These are phyloP conservation scores for Astragalus membranaceus DNA, from an alignment of 306 rosid genomes.

Conservation along the genomic window DNA sequence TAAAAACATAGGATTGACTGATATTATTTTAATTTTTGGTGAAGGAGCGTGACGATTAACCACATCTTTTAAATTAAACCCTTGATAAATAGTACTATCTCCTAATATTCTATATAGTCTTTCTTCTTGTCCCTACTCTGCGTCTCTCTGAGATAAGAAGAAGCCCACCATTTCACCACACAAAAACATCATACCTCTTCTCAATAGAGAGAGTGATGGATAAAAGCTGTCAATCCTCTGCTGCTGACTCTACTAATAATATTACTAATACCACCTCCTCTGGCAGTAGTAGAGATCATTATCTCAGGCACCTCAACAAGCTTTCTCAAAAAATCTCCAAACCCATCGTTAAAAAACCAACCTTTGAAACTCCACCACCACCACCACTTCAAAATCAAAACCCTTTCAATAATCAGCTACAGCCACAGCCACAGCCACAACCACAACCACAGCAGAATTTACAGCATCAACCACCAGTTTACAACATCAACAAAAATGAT, in stretches of 20 bases:
- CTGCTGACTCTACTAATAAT: conserved; percentile 21
- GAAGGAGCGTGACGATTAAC: too few relatives aligned
- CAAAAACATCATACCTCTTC: not conserved
- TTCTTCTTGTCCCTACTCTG: conserved; percentile 24
- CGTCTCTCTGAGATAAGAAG: conserved; percentile 24
- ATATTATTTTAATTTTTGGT: too few relatives aligned
- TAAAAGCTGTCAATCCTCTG: conserved; percentile 35
- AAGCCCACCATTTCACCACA: conserved; percentile 19
- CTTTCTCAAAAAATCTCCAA: conserved; percentile 95
- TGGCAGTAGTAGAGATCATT: conserved; percentile 27
- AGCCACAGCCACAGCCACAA: conserved; percentile 12
- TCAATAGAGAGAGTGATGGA: conserved; percentile 20
- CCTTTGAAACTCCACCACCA: conserved; percentile 27
- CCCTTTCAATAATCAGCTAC: not conserved
- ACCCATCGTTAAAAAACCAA: conserved; percentile 43
- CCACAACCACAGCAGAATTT: conserved; percentile 26
- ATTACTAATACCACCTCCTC: not conserved
- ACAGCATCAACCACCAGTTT: conserved; percentile 93
- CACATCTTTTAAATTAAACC: not conserved
- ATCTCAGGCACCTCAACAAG: conserved; percentile 74
- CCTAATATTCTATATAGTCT: not conserved
- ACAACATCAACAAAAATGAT: conserved; percentile 93
- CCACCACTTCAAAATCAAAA: not conserved
- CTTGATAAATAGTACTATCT: not conserved
- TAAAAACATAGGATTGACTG: too few relatives aligned